phyloP scores from a whole-genome alignment of 2,329 filamentous ascomycete genomes.

The Raffaelea ambrosiae region DNA sequence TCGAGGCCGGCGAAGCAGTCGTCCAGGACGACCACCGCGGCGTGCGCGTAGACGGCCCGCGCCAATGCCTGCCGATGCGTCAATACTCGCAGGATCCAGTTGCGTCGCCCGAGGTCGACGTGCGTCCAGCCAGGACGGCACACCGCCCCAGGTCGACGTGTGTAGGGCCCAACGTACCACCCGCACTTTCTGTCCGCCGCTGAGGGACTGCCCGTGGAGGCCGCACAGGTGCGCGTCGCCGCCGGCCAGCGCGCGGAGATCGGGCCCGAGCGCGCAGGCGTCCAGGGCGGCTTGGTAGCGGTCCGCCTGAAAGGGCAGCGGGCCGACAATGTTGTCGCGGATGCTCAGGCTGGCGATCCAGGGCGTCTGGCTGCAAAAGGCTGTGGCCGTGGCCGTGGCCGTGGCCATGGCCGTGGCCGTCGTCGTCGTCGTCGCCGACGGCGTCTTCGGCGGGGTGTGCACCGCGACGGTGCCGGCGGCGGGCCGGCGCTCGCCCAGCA shows the following conservation, averaged over 20 bases:
- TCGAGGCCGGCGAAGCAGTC: slow-evolving; percentile 38
- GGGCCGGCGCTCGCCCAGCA: slow-evolving; percentile 11
- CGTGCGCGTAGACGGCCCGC: slow-evolving; percentile 33
- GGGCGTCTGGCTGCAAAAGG: slow-evolving; percentile 11
- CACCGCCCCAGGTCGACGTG: too few relatives aligned
- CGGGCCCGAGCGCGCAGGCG: slow-evolving; percentile 11
- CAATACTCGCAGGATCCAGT: too few relatives aligned
- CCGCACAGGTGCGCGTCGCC: slow-evolving; percentile 18
- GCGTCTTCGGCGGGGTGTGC: too few relatives aligned
- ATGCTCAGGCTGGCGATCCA: slow-evolving; percentile 14
- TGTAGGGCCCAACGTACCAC: too few relatives aligned
- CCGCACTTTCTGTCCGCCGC: slow-evolving; percentile 22
- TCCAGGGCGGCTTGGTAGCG: slow-evolving; percentile 11
- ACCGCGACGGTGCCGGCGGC: slow-evolving; percentile 7
- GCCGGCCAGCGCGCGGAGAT: slow-evolving; percentile 13
- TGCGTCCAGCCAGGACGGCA: too few relatives aligned
- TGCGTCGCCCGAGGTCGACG: too few relatives aligned
- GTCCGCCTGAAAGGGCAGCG: slow-evolving; percentile 7
- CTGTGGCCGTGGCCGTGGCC: neutral
- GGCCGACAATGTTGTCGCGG: slow-evolving; percentile 14
- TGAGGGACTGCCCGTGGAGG: slow-evolving; percentile 18
- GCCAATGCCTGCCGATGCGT: slow-evolving; percentile 27
- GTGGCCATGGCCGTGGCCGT: too few relatives aligned
- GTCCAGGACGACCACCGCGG: slow-evolving; percentile 33
- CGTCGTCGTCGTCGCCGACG: neutral